Conservation (phyloP, 2,329 filamentous ascomycete genomes). For the Ambrosiella cleistominuta region DNA sequence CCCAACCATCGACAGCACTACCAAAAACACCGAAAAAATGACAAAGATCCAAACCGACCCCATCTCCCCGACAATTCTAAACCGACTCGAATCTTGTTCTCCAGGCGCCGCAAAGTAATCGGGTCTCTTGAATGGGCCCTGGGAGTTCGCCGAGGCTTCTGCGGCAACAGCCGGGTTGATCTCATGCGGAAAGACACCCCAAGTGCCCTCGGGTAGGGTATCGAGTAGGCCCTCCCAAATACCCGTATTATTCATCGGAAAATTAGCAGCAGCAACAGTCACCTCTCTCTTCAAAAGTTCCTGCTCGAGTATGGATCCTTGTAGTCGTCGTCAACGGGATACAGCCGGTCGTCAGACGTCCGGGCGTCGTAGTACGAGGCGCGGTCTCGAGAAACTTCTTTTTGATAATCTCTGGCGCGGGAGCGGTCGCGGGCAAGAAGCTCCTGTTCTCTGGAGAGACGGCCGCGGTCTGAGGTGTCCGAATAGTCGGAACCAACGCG, state of each 20-base stretch:
- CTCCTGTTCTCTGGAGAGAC: conserved; percentile 5
- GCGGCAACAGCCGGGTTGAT: neutral
- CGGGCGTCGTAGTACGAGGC: conserved; percentile 9
- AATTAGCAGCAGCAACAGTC: neutral
- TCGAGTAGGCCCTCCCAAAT: neutral
- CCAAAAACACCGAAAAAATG: neutral
- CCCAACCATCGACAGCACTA: neutral
- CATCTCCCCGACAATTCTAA: neutral
- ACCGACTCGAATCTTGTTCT: neutral
- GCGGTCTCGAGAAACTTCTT: conserved; percentile 8
- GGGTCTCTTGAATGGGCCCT: neutral
- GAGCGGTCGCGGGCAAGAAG: conserved; percentile 4
- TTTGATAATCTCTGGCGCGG: conserved; percentile 11
- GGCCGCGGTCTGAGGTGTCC: conserved; percentile 6
- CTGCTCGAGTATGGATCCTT: conserved; percentile 5
- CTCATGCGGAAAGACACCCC: neutral
- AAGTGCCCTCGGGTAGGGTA: neutral
- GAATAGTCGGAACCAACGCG: conserved; percentile 3
- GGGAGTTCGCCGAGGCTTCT: conserved; percentile 10
- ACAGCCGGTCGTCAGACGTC: conserved; percentile 8
- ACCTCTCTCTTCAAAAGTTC: conserved; percentile 1
- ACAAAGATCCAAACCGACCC: neutral
- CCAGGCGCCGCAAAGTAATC: neutral
- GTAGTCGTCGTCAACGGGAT: conserved; percentile 5
- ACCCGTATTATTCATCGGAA: neutral